phyloP scores from a whole-genome alignment of 2,329 filamentous ascomycete genomes.

The Cordyceps cateniannulata region DNA sequence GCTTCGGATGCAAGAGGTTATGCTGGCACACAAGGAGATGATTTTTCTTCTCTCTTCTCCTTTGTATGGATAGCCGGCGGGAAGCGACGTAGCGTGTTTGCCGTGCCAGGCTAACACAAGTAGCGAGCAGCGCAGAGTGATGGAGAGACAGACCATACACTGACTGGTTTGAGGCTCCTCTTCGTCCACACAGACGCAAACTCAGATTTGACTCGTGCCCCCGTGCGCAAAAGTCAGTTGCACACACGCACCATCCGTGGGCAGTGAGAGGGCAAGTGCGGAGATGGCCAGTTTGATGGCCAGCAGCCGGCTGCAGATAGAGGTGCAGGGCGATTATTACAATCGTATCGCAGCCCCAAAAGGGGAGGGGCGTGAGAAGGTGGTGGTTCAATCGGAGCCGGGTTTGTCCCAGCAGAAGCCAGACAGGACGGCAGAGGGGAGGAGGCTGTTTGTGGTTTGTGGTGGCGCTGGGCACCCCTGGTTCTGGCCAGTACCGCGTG shows the following conservation, averaged over 20 bases:
- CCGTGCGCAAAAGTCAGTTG: slow-evolving; percentile 6
- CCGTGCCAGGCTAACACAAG: background rate
- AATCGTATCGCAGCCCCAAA: background rate
- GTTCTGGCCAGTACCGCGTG: too few species aligned
- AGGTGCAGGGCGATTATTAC: background rate
- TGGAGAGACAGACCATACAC: background rate
- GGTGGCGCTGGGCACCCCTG: slow-evolving; percentile 5
- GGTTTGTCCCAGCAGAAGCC: background rate
- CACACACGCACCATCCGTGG: slow-evolving; percentile 1
- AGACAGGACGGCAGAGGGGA: too few species aligned
- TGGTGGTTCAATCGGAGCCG: slow-evolving; percentile 4
- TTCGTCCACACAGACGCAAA: background rate
- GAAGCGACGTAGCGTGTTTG: background rate
- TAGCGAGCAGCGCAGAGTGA: background rate
- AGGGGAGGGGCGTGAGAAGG: background rate
- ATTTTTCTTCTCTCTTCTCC: background rate
- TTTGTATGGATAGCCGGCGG: background rate
- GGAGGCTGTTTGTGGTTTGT: background rate
- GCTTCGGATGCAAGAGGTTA: background rate
- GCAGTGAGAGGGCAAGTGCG: background rate
- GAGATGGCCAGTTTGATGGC: background rate
- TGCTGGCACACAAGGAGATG: background rate
- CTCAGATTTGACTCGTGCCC: slow-evolving; percentile 10
- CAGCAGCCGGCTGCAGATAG: background rate
- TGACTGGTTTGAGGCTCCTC: background rate